A percentile compares a stretch with the other conserved stretches of the same genome.
Evolutionary conservation across 2,329 filamentous ascomycete genomes (phyloP).

Genomic region (Fusarium sp.): DNA sequence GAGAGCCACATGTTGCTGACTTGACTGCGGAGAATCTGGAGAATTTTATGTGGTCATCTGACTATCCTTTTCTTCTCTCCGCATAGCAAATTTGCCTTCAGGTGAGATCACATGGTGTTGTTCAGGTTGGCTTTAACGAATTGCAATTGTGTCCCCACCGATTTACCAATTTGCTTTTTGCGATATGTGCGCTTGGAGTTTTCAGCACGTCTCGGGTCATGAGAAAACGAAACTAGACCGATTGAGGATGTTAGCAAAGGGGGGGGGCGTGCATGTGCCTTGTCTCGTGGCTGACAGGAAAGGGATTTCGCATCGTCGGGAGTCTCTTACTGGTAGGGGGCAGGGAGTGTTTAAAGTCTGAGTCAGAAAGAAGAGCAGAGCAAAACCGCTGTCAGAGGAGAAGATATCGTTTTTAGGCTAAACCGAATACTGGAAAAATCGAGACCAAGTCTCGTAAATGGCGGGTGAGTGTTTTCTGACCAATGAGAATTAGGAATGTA

Average conservation of each 20-base stretch:
- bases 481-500: background rate
- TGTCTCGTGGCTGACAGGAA: background rate
- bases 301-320: conserved; percentile 10
- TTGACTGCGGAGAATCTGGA: conserved; percentile 26
- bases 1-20: conserved; percentile 7
- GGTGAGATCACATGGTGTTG: conserved; percentile 20
- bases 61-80: background rate
- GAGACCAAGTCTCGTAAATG: background rate
- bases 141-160: background rate
- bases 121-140: background rate
- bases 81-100: background rate
- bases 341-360: conserved; percentile 16
- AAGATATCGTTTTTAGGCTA: conserved; percentile 24
- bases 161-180: conserved; percentile 20
- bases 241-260: background rate
- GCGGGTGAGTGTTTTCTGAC: background rate
- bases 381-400: background rate
- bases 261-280: background rate
- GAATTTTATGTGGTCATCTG: conserved; percentile 11
- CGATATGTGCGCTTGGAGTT: conserved; percentile 23
- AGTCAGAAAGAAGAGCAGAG: conserved; percentile 10
- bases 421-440: conserved; percentile 27
- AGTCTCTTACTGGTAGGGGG: background rate
- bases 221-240: conserved; percentile 28
- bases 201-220: conserved; percentile 2